Evolutionary conservation across 208 protist species (phyloP).

Genomic region (Leishmania lainsoni): DNA sequence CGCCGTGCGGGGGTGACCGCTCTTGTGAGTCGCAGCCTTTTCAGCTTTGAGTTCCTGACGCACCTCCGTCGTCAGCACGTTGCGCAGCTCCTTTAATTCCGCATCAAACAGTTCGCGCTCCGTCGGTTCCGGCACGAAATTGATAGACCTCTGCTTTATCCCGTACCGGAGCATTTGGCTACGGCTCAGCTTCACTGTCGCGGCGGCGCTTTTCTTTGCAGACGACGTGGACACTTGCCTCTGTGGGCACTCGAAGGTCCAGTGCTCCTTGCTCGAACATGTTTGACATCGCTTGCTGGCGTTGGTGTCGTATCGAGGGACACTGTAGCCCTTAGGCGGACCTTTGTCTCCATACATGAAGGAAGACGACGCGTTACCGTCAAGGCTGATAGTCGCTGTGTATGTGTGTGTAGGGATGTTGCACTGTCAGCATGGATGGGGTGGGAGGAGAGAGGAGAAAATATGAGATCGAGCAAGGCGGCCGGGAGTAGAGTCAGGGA

Average conservation of each 20-base stretch:
- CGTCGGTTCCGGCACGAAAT: slow-evolving; percentile 74
- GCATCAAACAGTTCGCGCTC: slow-evolving; percentile 59
- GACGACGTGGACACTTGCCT: slow-evolving; percentile 17
- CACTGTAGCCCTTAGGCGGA: slow-evolving; percentile 84
- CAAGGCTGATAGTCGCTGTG: background rate
- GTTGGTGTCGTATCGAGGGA: slow-evolving; percentile 53
- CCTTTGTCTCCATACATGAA: slow-evolving; percentile 69
- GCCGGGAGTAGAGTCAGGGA: background rate
- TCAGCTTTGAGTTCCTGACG: slow-evolving; percentile 29
- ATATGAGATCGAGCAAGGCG: background rate
- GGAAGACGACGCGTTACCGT: background rate
- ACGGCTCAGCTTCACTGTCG: slow-evolving; percentile 57
- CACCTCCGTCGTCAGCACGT: slow-evolving; percentile 30
- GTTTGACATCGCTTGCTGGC: slow-evolving; percentile 56
- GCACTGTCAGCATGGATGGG: no score
- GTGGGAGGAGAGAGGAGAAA: background rate
- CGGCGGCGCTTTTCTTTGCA: slow-evolving; percentile 30
- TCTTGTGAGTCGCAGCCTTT: background rate
- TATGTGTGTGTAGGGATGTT: background rate
- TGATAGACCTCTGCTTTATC: slow-evolving; percentile 53
- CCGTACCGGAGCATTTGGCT: slow-evolving; percentile 83
- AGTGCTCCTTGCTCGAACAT: slow-evolving; percentile 69
- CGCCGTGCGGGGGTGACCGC: background rate
- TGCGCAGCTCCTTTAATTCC: slow-evolving; percentile 40
- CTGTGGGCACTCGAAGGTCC: slow-evolving; percentile 77